Percentiles rank a stretch among this genome's conserved stretches.
phyloP scores from a whole-genome alignment of 192 early-diverging fungal genomes.

The Pilobolus umbonatus region DNA sequence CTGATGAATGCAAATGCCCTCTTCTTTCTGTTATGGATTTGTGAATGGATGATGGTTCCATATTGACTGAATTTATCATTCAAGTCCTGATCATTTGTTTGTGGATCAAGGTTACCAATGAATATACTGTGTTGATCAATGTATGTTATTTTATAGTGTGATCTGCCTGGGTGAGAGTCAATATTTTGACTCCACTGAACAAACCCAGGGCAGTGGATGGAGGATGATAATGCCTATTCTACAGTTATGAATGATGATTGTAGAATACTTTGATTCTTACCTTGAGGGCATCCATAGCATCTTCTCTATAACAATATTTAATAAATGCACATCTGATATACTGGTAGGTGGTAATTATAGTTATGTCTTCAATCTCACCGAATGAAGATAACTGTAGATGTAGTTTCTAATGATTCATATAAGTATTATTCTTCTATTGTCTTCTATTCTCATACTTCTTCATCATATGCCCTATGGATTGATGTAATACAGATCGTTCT shows the following conservation, averaged over 20 bases:
- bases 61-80: conserved; percentile 48
- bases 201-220: conserved; percentile 30
- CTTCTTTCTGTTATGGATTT: conserved; percentile 22
- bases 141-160: background rate
- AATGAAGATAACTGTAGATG: conserved; percentile 37
- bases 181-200: conserved; percentile 63
- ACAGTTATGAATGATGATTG: background rate
- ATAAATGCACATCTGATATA: conserved; percentile 52
- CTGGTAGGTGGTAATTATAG: conserved; percentile 42
- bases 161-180: background rate
- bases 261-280: conserved; percentile 23
- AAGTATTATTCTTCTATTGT: background rate
- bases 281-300: conserved; percentile 63
- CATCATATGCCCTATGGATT: conserved; percentile 34
- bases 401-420: conserved; percentile 29
- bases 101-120: conserved; percentile 54
- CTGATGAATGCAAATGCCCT: conserved; percentile 65
- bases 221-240: background rate
- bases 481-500: conserved; percentile 61
- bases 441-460: conserved; percentile 33
- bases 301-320: conserved; percentile 66
- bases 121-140: conserved; percentile 56
- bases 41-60: conserved; percentile 51
- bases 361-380: conserved; percentile 63
- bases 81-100: conserved; percentile 43